Percentiles rank a stretch among this genome's conserved stretches.
Evolutionary conservation across 805 yeast genomes (phyloP).

Genomic region (Sugiyamaella valdiviana): DNA sequence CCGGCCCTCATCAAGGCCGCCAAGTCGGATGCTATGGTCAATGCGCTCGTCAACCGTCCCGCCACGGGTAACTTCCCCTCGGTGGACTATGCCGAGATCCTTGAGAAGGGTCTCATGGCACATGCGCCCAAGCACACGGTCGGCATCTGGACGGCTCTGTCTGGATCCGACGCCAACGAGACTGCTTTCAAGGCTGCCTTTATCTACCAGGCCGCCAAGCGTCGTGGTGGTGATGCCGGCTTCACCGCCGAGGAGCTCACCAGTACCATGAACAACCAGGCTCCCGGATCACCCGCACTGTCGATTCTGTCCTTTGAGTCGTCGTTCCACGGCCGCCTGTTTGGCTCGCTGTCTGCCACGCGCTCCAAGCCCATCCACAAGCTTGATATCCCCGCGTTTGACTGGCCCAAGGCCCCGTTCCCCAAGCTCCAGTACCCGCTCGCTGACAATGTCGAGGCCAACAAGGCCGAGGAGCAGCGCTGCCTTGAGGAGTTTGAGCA

Average conservation of each 20-base stretch:
- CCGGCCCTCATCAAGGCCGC: constrained; percentile 68
- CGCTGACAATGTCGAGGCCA: constrained; percentile 54
- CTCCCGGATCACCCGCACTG: constrained; percentile 85
- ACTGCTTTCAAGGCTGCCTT: constrained; percentile 86
- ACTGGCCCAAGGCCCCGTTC: constrained; percentile 95
- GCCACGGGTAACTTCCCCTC: constrained; percentile 81
- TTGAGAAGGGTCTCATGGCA: constrained; percentile 53
- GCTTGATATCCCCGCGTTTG: constrained; percentile 78
- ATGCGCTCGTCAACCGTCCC: constrained; percentile 75
- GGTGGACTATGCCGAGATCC: constrained; percentile 44
- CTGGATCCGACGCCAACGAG: constrained; percentile 87
- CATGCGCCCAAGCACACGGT: constrained; percentile 76
- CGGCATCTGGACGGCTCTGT: constrained; percentile 70
- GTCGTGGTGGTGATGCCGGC: constrained; percentile 55
- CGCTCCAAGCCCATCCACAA: constrained; percentile 94
- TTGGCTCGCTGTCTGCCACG: constrained; percentile 86
- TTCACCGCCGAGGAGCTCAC: constrained; percentile 58
- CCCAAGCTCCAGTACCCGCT: constrained; percentile 83
- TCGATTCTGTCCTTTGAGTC: constrained; percentile 80
- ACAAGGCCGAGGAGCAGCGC: constrained; percentile 72
- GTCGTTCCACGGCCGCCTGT: constrained; percentile 92
- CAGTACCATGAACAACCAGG: constrained; percentile 69
- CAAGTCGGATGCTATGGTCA: constrained; percentile 59
- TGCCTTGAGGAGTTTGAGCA: constrained; percentile 73
- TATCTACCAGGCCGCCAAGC: constrained; percentile 64